Evolutionary conservation across 768 basidiomycete genomes (phyloP).

Genomic region (Kwoniella dendrophila): DNA sequence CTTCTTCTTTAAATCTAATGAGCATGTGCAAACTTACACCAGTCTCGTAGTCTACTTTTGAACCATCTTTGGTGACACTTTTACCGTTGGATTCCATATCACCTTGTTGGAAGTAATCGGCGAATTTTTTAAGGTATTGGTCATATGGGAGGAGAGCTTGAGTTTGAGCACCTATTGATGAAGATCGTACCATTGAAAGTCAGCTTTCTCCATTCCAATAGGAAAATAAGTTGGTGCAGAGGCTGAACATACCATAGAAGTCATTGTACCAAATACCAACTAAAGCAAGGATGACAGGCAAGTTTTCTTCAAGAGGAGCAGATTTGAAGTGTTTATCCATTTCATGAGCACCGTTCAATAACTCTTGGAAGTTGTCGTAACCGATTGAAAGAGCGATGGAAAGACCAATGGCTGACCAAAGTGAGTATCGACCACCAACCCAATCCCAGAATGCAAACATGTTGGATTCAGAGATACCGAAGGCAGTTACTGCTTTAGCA

Average conservation of each 20-base stretch:
- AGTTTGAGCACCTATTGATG: constrained; percentile 89
- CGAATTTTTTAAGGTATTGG: constrained; percentile 98
- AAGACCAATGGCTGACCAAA: constrained; percentile 97
- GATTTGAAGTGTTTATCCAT: constrained; percentile 98
- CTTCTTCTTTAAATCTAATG: not conserved
- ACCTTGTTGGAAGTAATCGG: constrained; percentile 99
- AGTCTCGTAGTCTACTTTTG: constrained; percentile 92
- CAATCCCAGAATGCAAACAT: constrained; percentile 99
- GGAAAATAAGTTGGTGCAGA: not conserved
- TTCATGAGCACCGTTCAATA: constrained; percentile 88
- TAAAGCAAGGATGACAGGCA: constrained; percentile 86
- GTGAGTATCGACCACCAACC: constrained; percentile 97
- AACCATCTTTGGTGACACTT: constrained; percentile 88
- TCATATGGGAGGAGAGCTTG: constrained; percentile 95
- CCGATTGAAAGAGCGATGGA: constrained; percentile 92
- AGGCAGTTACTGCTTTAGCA: constrained; percentile 85
- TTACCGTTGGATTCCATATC: constrained; percentile 99
- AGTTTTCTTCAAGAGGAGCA: constrained; percentile 81
- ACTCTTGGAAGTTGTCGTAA: constrained; percentile 86
- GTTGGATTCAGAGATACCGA: constrained; percentile 86
- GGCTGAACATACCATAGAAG: constrained; percentile 69
- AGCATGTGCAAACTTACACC: constrained; percentile 65
- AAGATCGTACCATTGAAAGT: too few relatives aligned
- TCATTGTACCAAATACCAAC: constrained; percentile 99
- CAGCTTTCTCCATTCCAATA: too few relatives aligned